Evolutionary conservation across 2,329 filamentous ascomycete genomes (phyloP).

Genomic region (Ilyonectria sp.): DNA sequence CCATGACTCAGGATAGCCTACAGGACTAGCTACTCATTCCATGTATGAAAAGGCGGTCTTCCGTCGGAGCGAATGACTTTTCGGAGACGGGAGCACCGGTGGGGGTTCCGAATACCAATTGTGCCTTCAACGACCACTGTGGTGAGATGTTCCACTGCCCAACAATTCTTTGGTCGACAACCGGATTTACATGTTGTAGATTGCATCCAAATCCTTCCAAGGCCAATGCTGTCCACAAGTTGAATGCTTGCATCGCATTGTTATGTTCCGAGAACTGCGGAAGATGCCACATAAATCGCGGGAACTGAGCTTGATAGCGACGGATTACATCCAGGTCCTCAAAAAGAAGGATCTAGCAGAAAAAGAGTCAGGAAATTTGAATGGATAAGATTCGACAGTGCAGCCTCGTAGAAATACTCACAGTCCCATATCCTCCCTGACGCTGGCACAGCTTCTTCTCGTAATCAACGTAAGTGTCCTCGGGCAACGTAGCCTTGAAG

Average conservation of each 20-base stretch:
- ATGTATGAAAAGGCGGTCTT: conserved; percentile 21
- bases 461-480: conserved; percentile 10
- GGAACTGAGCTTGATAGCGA: conserved; percentile 12
- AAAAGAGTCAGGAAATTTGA: neutral
- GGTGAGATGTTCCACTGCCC: conserved; percentile 30
- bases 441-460: conserved; percentile 29
- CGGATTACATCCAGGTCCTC: conserved; percentile 32
- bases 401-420: neutral
- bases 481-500: conserved; percentile 24
- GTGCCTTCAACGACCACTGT: conserved; percentile 33
- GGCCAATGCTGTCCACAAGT: conserved; percentile 29
- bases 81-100: conserved; percentile 5
- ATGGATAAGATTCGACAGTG: neutral
- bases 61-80: conserved; percentile 14
- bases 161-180: conserved; percentile 29
- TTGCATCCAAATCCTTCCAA: conserved; percentile 33
- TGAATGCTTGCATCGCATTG: conserved; percentile 31
- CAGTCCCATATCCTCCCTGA: conserved; percentile 22
- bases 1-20: neutral
- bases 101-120: conserved; percentile 31
- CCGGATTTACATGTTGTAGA: conserved; percentile 31
- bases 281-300: conserved; percentile 26
- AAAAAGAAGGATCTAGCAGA: conserved; percentile 24
- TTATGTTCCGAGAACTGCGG: conserved; percentile 34
- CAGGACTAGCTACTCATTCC: neutral